A percentile compares a stretch with the other conserved stretches of the same genome.
Evolutionary conservation across 352 stramenopile species (phyloP).

Genomic region (Phytopythium kandeliae): DNA sequence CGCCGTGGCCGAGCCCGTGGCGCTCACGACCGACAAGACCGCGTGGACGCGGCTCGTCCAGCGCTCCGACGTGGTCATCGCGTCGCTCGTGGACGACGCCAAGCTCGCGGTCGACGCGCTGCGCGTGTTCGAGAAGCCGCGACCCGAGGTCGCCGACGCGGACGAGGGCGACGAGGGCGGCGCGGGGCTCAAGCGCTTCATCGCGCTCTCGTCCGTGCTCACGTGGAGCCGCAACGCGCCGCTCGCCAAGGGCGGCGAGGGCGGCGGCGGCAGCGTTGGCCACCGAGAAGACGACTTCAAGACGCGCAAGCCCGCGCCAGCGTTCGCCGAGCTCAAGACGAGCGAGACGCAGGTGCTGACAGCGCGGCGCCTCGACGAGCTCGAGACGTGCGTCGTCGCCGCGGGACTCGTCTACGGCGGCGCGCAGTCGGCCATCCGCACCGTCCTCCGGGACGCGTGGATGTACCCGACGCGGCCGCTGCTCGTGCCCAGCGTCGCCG

Average conservation of each 20-base stretch:
- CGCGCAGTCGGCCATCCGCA: constrained; percentile 52
- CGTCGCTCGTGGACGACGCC: constrained; percentile 41
- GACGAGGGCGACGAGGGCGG: constrained; percentile 19
- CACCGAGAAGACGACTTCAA: constrained; percentile 80
- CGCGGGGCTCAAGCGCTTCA: constrained; percentile 47
- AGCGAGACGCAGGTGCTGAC: constrained; percentile 81
- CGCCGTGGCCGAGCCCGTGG: constrained; percentile 50
- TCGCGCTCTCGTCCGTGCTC: constrained; percentile 70
- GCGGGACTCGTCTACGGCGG: constrained; percentile 75
- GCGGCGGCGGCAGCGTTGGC: constrained; percentile 21
- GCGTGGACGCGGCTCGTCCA: constrained; percentile 51
- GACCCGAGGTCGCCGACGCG: neutral
- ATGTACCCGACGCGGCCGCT: constrained; percentile 48
- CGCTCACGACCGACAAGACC: constrained; percentile 33
- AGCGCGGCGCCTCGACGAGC: constrained; percentile 43
- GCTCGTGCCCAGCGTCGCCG: constrained; percentile 51
- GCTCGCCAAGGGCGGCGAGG: constrained; percentile 32
- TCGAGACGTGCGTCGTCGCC: constrained; percentile 73
- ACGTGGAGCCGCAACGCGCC: constrained; percentile 72
- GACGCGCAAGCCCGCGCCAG: constrained; percentile 56
- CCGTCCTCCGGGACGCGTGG: constrained; percentile 73
- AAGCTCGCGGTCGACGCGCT: constrained; percentile 59
- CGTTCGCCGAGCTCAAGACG: constrained; percentile 75
- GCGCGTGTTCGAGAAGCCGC: constrained; percentile 56
- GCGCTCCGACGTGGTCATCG: constrained; percentile 44